Conservation (phyloP, 805 yeast genomes). For the Candida boleticola region DNA sequence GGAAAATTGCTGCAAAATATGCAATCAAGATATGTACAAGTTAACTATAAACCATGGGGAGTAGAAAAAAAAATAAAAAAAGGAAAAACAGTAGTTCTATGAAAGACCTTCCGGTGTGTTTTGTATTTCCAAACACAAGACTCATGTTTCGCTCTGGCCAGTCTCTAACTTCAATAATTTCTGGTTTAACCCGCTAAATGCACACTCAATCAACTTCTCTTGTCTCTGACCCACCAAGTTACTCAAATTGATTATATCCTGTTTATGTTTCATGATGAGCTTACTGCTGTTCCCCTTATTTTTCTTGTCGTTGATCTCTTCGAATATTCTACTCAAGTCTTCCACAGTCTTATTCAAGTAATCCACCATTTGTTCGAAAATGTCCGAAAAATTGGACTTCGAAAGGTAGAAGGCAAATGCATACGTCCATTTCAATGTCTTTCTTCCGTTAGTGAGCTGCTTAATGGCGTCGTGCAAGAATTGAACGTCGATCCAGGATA, state of each 20-base stretch:
- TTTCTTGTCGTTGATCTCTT: slow-evolving; percentile 31
- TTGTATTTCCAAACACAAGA: too few relatives aligned
- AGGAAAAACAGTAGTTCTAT: too few relatives aligned
- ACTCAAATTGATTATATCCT: slow-evolving; percentile 41
- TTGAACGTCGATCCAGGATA: slow-evolving; percentile 86
- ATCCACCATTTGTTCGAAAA: slow-evolving; percentile 72
- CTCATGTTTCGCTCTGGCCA: too few relatives aligned
- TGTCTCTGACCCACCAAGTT: slow-evolving; percentile 42
- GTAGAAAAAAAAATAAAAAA: too few relatives aligned
- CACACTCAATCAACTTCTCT: slow-evolving; percentile 41
- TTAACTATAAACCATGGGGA: too few relatives aligned
- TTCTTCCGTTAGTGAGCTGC: slow-evolving; percentile 64
- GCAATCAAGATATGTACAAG: too few relatives aligned
- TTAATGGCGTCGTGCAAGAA: slow-evolving; percentile 73
- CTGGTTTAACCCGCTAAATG: slow-evolving; percentile 39
- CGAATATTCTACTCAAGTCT: slow-evolving; percentile 61
- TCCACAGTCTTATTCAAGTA: slow-evolving; percentile 66
- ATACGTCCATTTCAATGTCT: slow-evolving; percentile 86
- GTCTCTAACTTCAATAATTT: slow-evolving; percentile 22
- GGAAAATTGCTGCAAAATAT: too few relatives aligned
- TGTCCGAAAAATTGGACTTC: slow-evolving; percentile 49
- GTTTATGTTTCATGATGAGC: slow-evolving; percentile 35
- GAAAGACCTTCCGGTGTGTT: too few relatives aligned
- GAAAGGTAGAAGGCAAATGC: slow-evolving; percentile 71
- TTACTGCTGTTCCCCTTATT: slow-evolving; percentile 16